Evolutionary conservation across 2,329 filamentous ascomycete genomes (phyloP).

Genomic region (Colletotrichum tamarilloi): DNA sequence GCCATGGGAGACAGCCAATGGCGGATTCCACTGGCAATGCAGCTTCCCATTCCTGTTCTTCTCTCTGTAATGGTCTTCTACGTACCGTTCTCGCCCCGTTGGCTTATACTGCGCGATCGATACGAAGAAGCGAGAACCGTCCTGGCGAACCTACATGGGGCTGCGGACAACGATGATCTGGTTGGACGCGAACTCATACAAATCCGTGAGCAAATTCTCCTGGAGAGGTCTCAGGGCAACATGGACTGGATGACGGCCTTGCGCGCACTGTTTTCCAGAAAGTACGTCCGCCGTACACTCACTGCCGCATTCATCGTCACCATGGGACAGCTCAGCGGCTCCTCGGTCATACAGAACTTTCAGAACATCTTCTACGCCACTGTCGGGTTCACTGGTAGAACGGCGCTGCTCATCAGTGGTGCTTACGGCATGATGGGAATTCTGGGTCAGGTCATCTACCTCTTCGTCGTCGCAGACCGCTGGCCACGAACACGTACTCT

Average conservation of each 20-base stretch:
- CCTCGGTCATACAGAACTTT: conserved; percentile 45
- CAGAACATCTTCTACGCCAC: conserved; percentile 50
- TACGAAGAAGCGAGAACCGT: conserved; percentile 41
- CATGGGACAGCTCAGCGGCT: conserved; percentile 43
- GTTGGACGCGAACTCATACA: not conserved
- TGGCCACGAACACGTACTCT: conserved; percentile 41
- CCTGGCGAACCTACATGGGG: conserved; percentile 13
- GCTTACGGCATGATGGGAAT: conserved; percentile 50
- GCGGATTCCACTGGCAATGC: conserved; percentile 48
- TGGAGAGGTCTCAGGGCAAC: not conserved
- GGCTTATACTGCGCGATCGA: conserved; percentile 37
- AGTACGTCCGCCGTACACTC: conserved; percentile 43
- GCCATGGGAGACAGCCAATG: conserved; percentile 44
- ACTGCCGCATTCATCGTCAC: conserved; percentile 44
- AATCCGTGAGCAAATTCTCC: not conserved
- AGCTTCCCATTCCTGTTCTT: conserved; percentile 41
- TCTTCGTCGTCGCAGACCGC: conserved; percentile 42
- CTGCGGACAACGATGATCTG: not conserved
- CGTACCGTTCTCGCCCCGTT: conserved; percentile 43
- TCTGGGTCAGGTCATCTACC: conserved; percentile 43
- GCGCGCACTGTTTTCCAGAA: conserved; percentile 41
- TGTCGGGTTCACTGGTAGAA: conserved; percentile 59
- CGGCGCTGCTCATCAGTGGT: conserved; percentile 59
- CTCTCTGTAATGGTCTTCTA: conserved; percentile 38
- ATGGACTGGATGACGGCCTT: not conserved